These are phyloP conservation scores for Linum trigynum DNA, from an alignment of 345 rosid species.

Conservation along the genomic window DNA sequence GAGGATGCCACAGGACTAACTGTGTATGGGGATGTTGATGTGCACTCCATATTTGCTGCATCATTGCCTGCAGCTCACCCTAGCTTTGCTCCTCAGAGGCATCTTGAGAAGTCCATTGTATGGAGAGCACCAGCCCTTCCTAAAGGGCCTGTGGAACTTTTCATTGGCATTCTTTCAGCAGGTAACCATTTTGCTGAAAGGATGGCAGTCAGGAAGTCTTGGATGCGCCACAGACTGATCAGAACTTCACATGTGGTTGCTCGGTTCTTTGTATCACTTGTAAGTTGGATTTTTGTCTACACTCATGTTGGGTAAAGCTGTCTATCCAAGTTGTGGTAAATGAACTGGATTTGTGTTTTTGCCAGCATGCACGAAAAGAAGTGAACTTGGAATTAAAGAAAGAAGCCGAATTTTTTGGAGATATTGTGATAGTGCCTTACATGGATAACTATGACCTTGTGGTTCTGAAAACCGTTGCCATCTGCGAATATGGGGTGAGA, in stretches of 20 bases:
- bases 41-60: conserved; percentile 71
- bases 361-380: conserved; percentile 77
- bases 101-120: conserved; percentile 62
- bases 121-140: conserved; percentile 79
- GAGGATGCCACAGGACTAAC: conserved; percentile 96
- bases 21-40: conserved; percentile 66
- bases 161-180: conserved; percentile 83
- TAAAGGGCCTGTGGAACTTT: conserved; percentile 52
- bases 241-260: conserved; percentile 78
- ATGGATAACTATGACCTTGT: conserved; percentile 96
- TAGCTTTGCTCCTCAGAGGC: conserved; percentile 71
- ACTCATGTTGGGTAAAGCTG: not conserved
- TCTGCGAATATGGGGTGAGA: conserved; percentile 91
- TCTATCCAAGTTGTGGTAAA: not conserved
- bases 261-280: conserved; percentile 91
- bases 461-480: conserved; percentile 88
- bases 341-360: conserved; percentile 14
- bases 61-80: conserved; percentile 82
- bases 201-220: conserved; percentile 91
- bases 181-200: conserved; percentile 93
- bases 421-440: conserved; percentile 80
- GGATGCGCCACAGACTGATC: conserved; percentile 86
- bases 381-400: conserved; percentile 80
- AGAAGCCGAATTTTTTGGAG: conserved; percentile 94
- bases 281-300: conserved; percentile 22